These are phyloP conservation scores for Venturia oleaginea DNA, from an alignment of 2,329 filamentous ascomycete genomes.

Conservation along the genomic window DNA sequence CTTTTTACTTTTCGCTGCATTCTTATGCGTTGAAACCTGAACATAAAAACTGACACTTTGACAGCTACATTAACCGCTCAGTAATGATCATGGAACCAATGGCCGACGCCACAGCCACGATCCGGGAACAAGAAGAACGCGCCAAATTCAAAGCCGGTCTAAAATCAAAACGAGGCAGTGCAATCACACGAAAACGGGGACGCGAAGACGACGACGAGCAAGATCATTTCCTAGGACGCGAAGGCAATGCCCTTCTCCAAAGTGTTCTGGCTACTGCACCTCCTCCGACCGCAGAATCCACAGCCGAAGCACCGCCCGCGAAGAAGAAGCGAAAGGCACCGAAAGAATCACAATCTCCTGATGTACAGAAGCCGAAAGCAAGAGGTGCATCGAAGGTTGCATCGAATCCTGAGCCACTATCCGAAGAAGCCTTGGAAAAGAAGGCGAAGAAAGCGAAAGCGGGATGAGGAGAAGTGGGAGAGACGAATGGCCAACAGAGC, in stretches of 20 bases:
- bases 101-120: conserved; percentile 55
- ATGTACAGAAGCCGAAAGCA: conserved; percentile 61
- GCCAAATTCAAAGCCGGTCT: conserved; percentile 59
- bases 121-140: conserved; percentile 59
- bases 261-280: background rate
- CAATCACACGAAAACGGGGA: conserved; percentile 27
- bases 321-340: conserved; percentile 51
- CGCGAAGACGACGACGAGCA: conserved; percentile 41
- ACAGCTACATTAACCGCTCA: conserved; percentile 59
- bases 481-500: conserved; percentile 18
- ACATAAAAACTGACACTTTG: background rate
- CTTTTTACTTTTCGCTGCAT: background rate
- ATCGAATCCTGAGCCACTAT: background rate
- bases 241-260: conserved; percentile 20
- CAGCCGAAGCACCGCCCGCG: conserved; percentile 24
- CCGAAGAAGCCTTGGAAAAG: conserved; percentile 5
- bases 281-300: conserved; percentile 1
- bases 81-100: conserved; percentile 76
- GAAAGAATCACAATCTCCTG: conserved; percentile 63
- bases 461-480: conserved; percentile 12
- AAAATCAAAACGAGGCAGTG: conserved; percentile 38
- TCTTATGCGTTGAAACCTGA: background rate
- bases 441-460: conserved; percentile 11
- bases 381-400: conserved; percentile 13
- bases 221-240: conserved; percentile 23